Evolutionary conservation across 768 basidiomycete species (phyloP), one percentile per base, ranked within the genome.

Genomic region (Glaciozyma antarctica): DNA sequence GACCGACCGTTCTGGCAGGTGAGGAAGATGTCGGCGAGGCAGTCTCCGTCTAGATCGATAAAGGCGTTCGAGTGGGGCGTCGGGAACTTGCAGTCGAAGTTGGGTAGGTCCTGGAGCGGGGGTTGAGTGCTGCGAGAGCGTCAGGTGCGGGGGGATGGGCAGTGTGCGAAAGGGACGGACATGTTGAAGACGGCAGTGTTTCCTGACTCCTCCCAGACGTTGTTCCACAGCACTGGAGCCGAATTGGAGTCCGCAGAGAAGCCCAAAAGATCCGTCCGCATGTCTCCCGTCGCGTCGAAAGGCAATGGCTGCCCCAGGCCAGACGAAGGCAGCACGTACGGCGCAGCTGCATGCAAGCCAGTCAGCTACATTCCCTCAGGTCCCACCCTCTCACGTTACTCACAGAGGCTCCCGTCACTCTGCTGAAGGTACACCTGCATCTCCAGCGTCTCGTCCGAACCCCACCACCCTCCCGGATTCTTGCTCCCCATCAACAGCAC

Each of bases 1-100:
- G 51, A 58, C 28, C 76, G 78, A 0, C 82, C 81, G 38, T 41
- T 41, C 63, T 86, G 82, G 75, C 95, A 98, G 16, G 89, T 84
- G 10, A 99, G 80, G 75, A 99, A 94, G 5, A 98, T 78, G 71
- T 99, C 94, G 88, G 66, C 90, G 5, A 95, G 81, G 76, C 95
- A 98, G 76, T 99, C 95, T 17, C 95, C 95, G 67, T 98, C 84
- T 47, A 99, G 78, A 73, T 99, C 95, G 7, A 98, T 82, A 22
- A 92, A 87, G 0, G 92, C 93, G 76, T 93, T 95, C 74, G 88
- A 91, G 74, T 98, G 95, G 8, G 94, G 93, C 68, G 86, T 85
- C 16, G 88, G 82, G n/a, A 90, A 75, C 15, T 78, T 81, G 77
- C 95, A 99, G 51, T 30, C 34, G 64, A 61, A 71, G 63, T 21